Base-by-base conservation (phyloP, 2,329 filamentous ascomycete species). In the Diaporthe capsici region DNA sequence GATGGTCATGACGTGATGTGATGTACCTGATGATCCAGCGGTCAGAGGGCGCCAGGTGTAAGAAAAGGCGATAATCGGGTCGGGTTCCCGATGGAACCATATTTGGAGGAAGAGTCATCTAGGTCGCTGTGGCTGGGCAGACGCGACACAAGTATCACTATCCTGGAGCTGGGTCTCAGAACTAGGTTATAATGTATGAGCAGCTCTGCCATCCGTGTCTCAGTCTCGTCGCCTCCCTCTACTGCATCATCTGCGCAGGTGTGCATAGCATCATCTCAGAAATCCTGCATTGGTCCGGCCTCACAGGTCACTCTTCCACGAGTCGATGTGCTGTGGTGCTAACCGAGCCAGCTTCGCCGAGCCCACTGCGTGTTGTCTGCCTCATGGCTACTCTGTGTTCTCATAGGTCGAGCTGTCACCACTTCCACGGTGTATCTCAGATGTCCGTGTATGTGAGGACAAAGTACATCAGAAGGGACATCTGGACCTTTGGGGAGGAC, bases 1-100 rank as follows among this genome's bases (percentile, higher is more conserved):
- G 51, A 61, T 58, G 57, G 20, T 67, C 42, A 44, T 70, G 53
- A 51, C 34, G 42, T 75, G 72, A 72, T n/a, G 25, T 44, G 72
- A 72, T n/a, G 25, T 44, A 4, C 17, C 9, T 20, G n/a, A 57
- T 4, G 22, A 13, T 8, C 39, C 6, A 9, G 7, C 10, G 8
- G 15, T 15, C 47, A 15, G 17, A 25, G 12, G 17, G 34, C 12
- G 20, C 9, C 20, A 3, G 22, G 37, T 12, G 20, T 25, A 20
- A 8, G 12, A 20, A 55, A 25, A 25, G 47, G 13, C 22, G 25
- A 28, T 17, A 31, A 13, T 25, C 15, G 13, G n/a, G 37, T 70
- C 31, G 31, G 31, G 31, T 31, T 31, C 31, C 7, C 3, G 12
- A 20, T 25, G 34, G 22, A 22, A 42, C 12, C n/a, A 20, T 39